Conservation (phyloP, 352 stramenopile genomes). For the Paralagenidium karlingii region DNA sequence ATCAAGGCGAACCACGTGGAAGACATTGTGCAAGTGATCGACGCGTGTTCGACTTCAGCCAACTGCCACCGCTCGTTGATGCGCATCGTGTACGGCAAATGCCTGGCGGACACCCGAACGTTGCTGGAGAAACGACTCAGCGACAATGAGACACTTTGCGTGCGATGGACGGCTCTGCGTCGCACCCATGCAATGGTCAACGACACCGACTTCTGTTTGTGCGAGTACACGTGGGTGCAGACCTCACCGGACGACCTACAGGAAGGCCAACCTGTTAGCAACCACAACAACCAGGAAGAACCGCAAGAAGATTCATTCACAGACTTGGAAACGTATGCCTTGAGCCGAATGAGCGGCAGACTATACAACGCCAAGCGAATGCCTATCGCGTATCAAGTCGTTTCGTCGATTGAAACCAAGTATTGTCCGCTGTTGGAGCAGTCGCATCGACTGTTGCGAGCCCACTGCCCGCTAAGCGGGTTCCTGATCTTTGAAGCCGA, state of each 20-base stretch:
- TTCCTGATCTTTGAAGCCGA: constrained; percentile 58
- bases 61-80: constrained; percentile 59
- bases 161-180: constrained; percentile 59
- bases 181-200: constrained; percentile 47
- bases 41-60: too few species aligned
- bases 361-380: constrained; percentile 12
- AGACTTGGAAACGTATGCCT: neutral
- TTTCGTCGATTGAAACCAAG: constrained; percentile 48
- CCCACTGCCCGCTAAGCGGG: constrained; percentile 39
- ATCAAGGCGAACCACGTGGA: neutral
- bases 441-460: constrained; percentile 44
- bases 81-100: constrained; percentile 58
- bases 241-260: constrained; percentile 30
- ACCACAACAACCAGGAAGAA: constrained; percentile 4
- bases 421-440: constrained; percentile 50
- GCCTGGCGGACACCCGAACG: constrained; percentile 61
- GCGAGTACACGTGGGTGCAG: constrained; percentile 56
- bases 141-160: constrained; percentile 45
- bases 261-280: constrained; percentile 5
- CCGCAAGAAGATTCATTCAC: neutral
- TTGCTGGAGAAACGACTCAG: too few species aligned
- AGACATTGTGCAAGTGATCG: neutral
- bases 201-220: constrained; percentile 60
- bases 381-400: constrained; percentile 54
- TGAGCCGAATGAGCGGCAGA: neutral